Base-by-base conservation (phyloP, 345 rosid genomes). In the Sisymbrium altissimum region DNA sequence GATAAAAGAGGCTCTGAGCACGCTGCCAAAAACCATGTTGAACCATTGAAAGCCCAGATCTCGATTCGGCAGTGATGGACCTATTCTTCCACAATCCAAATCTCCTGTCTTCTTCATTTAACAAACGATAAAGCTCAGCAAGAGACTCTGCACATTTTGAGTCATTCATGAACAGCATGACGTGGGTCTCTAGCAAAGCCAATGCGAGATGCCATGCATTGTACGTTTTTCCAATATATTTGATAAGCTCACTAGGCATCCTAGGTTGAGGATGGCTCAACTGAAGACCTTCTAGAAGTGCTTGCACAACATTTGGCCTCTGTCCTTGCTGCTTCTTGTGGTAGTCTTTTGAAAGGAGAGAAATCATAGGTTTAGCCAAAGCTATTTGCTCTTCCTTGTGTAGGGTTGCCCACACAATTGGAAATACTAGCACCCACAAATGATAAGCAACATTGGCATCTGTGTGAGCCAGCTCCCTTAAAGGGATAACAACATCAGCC, bases 1-100 rank as follows among this genome's bases (percentile, higher is more conserved):
- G 91, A 79, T 88, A 88, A 84, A 95, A 95, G 63, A 95, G 96
- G 77, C 84, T 86, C 72, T 92, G 99, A 63, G 97, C 86, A 70
- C 83, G 94, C 79, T 92, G 89, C 99, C 99, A 95, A 78, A 86
- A 95, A 63, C 99, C 99, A 84, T 95, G 99, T 76, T 95, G 99
- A 80, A 92, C 89, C 40, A 95, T 81, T 33, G 98, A 95, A 76
- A 95, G 97, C 64, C 99, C 99, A 60, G 99, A 91, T 84, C 84
- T 90, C 4, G 99, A 92, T 82, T 95, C 99, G 50, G 96, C 97
- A 45, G 92, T 92, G 66, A 90, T 81, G 57, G 97, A 87, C 81
- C 97, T 87, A 83, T 86, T 95, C 84, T 95, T 95, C 99, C 96
- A 95, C 82, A 95, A 83, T 53, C 98, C 99, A 82, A 87, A 92